Conservation (phyloP, 1,284 basidiomycete species). For the Sporisorium reilianum region DNA sequence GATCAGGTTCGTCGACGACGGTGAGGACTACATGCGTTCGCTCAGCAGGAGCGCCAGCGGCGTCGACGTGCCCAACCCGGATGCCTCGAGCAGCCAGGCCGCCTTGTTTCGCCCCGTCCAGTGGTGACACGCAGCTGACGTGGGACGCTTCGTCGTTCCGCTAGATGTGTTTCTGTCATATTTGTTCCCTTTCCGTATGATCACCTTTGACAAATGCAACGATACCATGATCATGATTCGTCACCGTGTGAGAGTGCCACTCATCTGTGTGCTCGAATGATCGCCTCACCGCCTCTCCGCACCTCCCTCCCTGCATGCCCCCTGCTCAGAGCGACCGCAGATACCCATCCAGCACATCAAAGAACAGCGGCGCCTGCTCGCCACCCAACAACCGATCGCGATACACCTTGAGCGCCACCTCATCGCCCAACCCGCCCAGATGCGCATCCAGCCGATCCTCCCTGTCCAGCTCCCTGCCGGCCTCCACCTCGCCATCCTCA, state of each 20-base stretch:
- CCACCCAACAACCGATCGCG: constrained; percentile 20
- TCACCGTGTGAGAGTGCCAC: too few species aligned
- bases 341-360: constrained; percentile 37
- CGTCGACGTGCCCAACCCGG: constrained; percentile 13
- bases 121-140: background rate
- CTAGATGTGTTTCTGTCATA: too few species aligned
- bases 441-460: constrained; percentile 27
- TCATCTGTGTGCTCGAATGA: too few species aligned
- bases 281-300: background rate
- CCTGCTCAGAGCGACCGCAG: background rate
- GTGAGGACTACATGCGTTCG: background rate
- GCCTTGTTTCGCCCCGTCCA: constrained; percentile 20
- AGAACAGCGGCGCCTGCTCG: constrained; percentile 11
- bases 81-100: constrained; percentile 26
- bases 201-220: background rate
- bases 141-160: too few species aligned
- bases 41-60: constrained; percentile 13
- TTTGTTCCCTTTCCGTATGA: background rate
- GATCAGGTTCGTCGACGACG: constrained; percentile 15
- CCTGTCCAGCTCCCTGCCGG: constrained; percentile 11
- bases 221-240: too few species aligned
- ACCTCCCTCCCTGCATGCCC: background rate
- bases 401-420: constrained; percentile 21
- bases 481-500: constrained; percentile 24
- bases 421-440: constrained; percentile 16